Conservation (phyloP, 2,329 filamentous ascomycete species). For the Stylonectria norvegica region DNA sequence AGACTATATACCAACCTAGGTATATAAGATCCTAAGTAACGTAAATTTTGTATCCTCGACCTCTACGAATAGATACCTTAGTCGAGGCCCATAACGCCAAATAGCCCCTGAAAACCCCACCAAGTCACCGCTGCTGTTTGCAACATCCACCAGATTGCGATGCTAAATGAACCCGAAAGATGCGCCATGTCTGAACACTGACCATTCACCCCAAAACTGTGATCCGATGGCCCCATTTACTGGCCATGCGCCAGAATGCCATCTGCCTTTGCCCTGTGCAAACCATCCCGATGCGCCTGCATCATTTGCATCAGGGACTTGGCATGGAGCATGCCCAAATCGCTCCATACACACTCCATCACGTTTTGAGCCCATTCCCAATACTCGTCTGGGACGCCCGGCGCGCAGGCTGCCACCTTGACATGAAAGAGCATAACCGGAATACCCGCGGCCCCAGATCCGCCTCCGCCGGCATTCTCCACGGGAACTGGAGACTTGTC, state of each 20-base stretch:
- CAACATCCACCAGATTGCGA: conserved; percentile 2
- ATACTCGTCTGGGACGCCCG: conserved; percentile 40
- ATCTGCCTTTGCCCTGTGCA: conserved; percentile 10
- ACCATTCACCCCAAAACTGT: conserved; percentile 2
- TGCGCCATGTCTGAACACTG: no score
- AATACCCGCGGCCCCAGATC: conserved; percentile 46
- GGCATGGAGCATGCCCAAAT: conserved; percentile 51
- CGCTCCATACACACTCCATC: conserved; percentile 47
- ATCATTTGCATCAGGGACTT: conserved; percentile 42
- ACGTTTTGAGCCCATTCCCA: conserved; percentile 45
- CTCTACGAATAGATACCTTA: no score
- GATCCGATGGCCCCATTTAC: background rate
- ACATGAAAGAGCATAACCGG: conserved; percentile 49
- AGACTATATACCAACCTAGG: no score
- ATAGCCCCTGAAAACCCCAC: background rate
- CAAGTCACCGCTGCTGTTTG: background rate
- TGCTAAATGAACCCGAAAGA: background rate
- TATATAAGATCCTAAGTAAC: no score
- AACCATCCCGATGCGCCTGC: conserved; percentile 24
- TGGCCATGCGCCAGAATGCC: conserved; percentile 2
- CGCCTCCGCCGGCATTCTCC: conserved; percentile 37
- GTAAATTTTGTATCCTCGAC: no score
- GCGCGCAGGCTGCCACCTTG: conserved; percentile 45
- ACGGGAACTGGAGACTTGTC: conserved; percentile 35
- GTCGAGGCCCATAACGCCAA: background rate